These are phyloP conservation scores for Pestalotiopsis sp. DNA, from an alignment of 2,329 filamentous ascomycete species.

Conservation along the genomic window DNA sequence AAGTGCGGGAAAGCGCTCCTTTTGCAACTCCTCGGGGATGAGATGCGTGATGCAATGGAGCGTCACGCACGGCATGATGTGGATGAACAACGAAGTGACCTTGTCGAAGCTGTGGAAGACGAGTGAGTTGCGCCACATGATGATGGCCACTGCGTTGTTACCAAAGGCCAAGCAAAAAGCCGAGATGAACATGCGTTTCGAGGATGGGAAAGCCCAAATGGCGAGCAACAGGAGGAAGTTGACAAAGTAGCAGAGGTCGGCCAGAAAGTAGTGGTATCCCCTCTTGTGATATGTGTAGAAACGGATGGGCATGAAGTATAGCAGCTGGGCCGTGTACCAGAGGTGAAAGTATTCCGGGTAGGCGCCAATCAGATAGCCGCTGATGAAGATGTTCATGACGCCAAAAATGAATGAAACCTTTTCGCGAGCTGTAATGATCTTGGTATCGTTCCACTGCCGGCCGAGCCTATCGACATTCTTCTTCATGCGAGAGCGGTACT, in stretches of 20 bases:
- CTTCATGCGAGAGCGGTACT: slow-evolving; percentile 86
- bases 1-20: slow-evolving; percentile 78
- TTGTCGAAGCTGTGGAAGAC: slow-evolving; percentile 99
- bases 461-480: slow-evolving; percentile 85
- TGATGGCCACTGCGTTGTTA: slow-evolving; percentile 96
- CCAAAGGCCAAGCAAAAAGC: slow-evolving; percentile 92
- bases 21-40: slow-evolving; percentile 65
- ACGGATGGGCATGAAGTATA: slow-evolving; percentile 97
- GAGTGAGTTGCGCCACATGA: slow-evolving; percentile 98
- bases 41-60: slow-evolving; percentile 93
- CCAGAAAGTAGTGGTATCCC: slow-evolving; percentile 96
- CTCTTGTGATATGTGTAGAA: slow-evolving; percentile 88
- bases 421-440: slow-evolving; percentile 84
- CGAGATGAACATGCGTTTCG: slow-evolving; percentile 88
- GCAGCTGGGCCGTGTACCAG: slow-evolving; percentile 87
- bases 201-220: slow-evolving; percentile 88
- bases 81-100: slow-evolving; percentile 96
- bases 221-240: slow-evolving; percentile 82
- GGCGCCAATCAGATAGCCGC: slow-evolving; percentile 88
- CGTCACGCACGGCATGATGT: slow-evolving; percentile 97
- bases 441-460: slow-evolving; percentile 85
- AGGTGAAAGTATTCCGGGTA: slow-evolving; percentile 84
- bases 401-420: slow-evolving; percentile 96
- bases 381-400: slow-evolving; percentile 96
- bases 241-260: slow-evolving; percentile 97